Base-by-base conservation (phyloP, 345 rosid species). In the Geranium rotundifolium region DNA sequence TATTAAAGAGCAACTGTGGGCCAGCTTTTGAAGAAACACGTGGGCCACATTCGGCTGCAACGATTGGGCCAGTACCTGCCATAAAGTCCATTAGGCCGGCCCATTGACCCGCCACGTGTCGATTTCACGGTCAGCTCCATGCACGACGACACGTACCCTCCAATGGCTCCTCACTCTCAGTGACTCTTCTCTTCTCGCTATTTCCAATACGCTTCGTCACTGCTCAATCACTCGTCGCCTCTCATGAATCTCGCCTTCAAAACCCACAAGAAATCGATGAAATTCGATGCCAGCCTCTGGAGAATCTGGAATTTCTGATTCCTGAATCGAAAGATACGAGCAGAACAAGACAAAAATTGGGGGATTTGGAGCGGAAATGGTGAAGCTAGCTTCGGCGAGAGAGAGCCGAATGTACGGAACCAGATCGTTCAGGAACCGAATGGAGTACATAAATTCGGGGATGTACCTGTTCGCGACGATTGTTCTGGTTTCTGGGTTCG, bases 301-400 rank as follows among this genome's bases (percentile, higher is more conserved):
- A 34, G 41, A 34, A 4, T 34, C 10, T 34, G 41, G 10, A 23
- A 23, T 23, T 34, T 34, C 41, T 34, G 41, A 34, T 34, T 34
- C 41, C 41, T 8, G 41, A 34, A 34, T 34, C 41, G 41, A 34
- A 34, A 0, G 3, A 34, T 1, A 34, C 41, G 41, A 34, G 10
- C 7, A 34, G 3, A 34, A 4, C 41, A 34, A 34, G 2, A 23
- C 27, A 23, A 23, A 23, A 23, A 4, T 34, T 34, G 41, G 41
- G 41, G 7, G 41, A 46, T 7, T 13, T 17, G 16, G 13, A 30
- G 19, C 16, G 19, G 54, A 9, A 27, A 86, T 86, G 98, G 98
- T 82, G 84, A 92, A 89, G 80, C 82, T 87, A 54, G 91, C 93
- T 46, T 79, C 98, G 64, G 87, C 93, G 16, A 74, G 93, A 57